Evolutionary conservation across 176 grass and related monocot species (phyloP).

Genomic region (Cenchrus fungigraminus): DNA sequence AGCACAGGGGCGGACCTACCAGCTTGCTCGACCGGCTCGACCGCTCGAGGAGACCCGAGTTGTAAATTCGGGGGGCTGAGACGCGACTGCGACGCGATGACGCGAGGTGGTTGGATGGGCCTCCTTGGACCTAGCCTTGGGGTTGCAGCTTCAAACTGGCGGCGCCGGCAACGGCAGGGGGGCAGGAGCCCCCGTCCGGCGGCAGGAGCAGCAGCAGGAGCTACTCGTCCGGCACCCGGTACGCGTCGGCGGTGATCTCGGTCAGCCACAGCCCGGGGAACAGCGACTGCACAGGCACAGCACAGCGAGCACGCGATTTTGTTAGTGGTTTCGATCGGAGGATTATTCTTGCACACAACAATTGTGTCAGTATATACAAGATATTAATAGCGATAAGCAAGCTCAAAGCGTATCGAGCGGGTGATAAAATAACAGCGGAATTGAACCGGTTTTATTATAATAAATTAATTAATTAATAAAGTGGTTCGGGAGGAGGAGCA

Average conservation of each 20-base stretch:
- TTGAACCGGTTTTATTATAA: not conserved
- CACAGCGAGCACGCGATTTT: not conserved
- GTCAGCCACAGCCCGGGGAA: conserved; percentile 77
- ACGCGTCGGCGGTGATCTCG: conserved; percentile 74
- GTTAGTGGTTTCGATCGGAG: not conserved
- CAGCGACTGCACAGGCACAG: conserved; percentile 47
- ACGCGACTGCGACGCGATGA: conserved; percentile 20
- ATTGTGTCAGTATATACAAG: not conserved
- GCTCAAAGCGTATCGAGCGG: conserved; percentile 37
- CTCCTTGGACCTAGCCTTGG: not conserved
- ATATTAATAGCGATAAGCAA: not conserved
- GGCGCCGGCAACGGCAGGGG: not conserved
- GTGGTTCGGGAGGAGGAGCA: conserved; percentile 36
- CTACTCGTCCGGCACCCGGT: conserved; percentile 60
- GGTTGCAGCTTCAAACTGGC: not conserved
- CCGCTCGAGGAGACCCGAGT: not conserved
- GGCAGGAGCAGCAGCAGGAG: not conserved
- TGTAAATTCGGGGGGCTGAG: conserved; percentile 5
- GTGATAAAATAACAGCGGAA: not conserved
- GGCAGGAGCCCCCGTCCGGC: too few relatives aligned
- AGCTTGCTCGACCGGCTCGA: not conserved
- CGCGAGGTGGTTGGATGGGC: not conserved
- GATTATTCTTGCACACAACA: conserved; percentile 48
- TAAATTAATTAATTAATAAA: not conserved
- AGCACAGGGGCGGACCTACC: not conserved